Percentiles rank a stretch among this genome's conserved stretches.
phyloP scores from a whole-genome alignment of 2,329 filamentous ascomycete species.

The Saccharata proteae region DNA sequence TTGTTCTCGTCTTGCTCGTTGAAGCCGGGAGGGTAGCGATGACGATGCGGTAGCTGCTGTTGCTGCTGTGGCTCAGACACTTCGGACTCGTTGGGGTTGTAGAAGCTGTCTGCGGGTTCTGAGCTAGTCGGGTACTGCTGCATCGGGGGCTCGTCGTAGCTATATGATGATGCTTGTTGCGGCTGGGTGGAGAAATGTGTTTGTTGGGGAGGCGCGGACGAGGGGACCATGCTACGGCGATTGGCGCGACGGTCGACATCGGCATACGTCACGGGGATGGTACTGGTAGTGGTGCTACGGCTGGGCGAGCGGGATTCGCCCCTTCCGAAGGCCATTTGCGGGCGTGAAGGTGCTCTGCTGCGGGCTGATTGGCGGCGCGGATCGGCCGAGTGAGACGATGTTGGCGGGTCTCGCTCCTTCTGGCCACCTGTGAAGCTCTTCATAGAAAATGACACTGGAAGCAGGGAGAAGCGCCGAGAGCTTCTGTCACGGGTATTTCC shows the following conservation, averaged over 20 bases:
- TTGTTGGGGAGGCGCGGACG: conserved; percentile 24
- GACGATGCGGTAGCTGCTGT: conserved; percentile 14
- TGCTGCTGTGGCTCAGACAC: conserved; percentile 19
- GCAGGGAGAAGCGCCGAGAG: conserved; percentile 37
- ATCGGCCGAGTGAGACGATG: conserved; percentile 22
- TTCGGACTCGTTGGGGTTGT: conserved; percentile 23
- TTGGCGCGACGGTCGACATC: conserved; percentile 19
- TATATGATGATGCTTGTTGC: too few relatives aligned
- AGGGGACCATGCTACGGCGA: conserved; percentile 13
- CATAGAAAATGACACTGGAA: conserved; percentile 37
- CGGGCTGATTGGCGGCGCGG: conserved; percentile 19
- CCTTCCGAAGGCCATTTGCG: conserved; percentile 31
- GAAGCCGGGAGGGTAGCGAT: conserved; percentile 30
- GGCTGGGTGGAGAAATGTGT: conserved; percentile 21
- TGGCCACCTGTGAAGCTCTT: conserved; percentile 26
- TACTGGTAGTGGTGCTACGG: conserved; percentile 32
- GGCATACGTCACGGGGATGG: conserved; percentile 29
- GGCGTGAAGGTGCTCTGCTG: conserved; percentile 9
- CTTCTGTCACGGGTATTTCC: conserved; percentile 27
- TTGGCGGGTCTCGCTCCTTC: conserved; percentile 21
- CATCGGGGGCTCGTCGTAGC: conserved; percentile 4
- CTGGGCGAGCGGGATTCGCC: conserved; percentile 32
- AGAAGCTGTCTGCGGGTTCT: conserved; percentile 15
- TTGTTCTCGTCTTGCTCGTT: conserved; percentile 11
- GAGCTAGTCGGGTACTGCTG: conserved; percentile 7